These are phyloP conservation scores for Onygenales sp. DNA, from an alignment of 2,329 filamentous ascomycete species.

Conservation along the genomic window DNA sequence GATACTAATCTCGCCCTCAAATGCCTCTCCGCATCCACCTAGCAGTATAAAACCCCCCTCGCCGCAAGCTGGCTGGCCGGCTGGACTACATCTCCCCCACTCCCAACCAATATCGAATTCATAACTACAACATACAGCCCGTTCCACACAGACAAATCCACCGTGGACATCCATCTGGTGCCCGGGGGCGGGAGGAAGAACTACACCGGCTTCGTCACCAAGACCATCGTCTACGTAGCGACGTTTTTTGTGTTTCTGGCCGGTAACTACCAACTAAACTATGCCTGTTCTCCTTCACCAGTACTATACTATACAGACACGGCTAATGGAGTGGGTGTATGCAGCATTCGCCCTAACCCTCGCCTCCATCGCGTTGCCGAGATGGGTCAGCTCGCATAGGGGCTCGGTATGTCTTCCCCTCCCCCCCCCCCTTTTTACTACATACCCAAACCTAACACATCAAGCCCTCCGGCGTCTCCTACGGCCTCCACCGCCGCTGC, in stretches of 20 bases:
- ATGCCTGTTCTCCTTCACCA: conserved; percentile 7
- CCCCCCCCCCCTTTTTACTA: not conserved
- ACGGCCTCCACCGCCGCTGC: conserved; percentile 75
- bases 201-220: conserved; percentile 40
- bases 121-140: too few species aligned
- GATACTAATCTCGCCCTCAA: too few species aligned
- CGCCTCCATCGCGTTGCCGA: conserved; percentile 36
- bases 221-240: conserved; percentile 38
- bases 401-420: conserved; percentile 25
- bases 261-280: conserved; percentile 17
- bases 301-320: too few species aligned
- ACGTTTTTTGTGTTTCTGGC: conserved; percentile 37
- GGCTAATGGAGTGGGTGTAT: not conserved
- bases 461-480: conserved; percentile 32
- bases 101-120: too few species aligned
- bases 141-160: not conserved
- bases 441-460: not conserved
- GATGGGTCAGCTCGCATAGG: conserved; percentile 40
- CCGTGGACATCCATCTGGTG: conserved; percentile 35
- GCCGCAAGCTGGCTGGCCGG: too few species aligned
- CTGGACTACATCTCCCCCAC: too few species aligned
- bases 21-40: too few species aligned
- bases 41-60: too few species aligned
- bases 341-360: conserved; percentile 37
- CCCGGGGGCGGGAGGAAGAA: conserved; percentile 34